phyloP scores from a whole-genome alignment of 2,329 filamentous ascomycete genomes.

The Clarireedia hainanense region DNA sequence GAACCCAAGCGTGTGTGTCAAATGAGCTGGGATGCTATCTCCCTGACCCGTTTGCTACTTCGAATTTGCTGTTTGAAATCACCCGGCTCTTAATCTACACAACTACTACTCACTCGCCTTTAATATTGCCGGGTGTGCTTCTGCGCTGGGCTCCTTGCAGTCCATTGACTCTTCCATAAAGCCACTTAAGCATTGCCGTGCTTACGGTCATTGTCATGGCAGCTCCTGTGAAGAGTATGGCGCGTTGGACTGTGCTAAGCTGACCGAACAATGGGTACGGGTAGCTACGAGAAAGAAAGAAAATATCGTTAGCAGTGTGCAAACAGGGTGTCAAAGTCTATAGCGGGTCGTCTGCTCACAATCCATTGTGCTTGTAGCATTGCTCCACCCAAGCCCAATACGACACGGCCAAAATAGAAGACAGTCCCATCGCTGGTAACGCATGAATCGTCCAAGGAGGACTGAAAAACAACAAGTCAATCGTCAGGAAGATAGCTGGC shows the following conservation, averaged over 20 bases:
- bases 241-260: constrained; percentile 56
- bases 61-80: background rate
- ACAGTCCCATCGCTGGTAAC: constrained; percentile 50
- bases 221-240: constrained; percentile 60
- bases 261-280: constrained; percentile 79
- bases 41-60: background rate
- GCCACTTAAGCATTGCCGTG: constrained; percentile 59
- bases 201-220: constrained; percentile 65
- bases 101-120: background rate
- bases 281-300: constrained; percentile 45
- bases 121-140: constrained; percentile 9
- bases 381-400: constrained; percentile 76
- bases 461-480: constrained; percentile 61
- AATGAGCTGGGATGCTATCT: too few species aligned
- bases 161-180: constrained; percentile 62
- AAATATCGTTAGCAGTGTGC: constrained; percentile 7
- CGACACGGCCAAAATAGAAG: constrained; percentile 49
- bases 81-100: too few species aligned
- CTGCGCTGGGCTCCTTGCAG: constrained; percentile 33
- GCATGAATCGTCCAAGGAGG: constrained; percentile 63
- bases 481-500: constrained; percentile 54
- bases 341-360: constrained; percentile 35
- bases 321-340: too few species aligned
- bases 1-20: too few species aligned
- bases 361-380: constrained; percentile 60